Evolutionary conservation across 306 rosid genomes (phyloP).

Genomic region (Cicer chorassanicum): DNA sequence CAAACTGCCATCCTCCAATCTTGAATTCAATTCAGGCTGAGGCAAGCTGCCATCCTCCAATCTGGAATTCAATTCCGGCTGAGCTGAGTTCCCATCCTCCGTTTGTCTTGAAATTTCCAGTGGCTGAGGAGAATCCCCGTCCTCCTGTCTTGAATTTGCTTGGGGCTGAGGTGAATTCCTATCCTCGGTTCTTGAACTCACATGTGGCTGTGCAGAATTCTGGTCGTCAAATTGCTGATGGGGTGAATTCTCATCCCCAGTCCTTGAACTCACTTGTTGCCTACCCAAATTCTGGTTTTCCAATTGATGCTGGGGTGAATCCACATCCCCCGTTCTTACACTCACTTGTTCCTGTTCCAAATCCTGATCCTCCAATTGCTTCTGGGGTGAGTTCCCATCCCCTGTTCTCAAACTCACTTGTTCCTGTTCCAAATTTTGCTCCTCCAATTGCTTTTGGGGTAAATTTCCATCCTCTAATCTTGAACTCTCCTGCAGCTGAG

Average conservation of each 20-base stretch:
- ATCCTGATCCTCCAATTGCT: not conserved
- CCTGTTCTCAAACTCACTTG: not conserved
- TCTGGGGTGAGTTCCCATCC: not conserved
- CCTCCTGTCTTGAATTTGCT: not conserved
- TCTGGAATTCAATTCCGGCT: not conserved
- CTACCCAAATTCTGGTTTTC: constrained; percentile 4
- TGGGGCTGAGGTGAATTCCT: not conserved
- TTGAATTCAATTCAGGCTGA: not conserved
- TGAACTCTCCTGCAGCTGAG: not conserved
- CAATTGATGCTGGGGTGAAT: not conserved
- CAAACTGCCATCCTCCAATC: not conserved
- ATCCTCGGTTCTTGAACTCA: constrained; percentile 1
- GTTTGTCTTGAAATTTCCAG: too few relatives aligned
- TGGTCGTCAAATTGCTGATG: not conserved
- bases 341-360: not conserved
- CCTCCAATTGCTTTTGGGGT: not conserved
- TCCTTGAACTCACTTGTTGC: not conserved
- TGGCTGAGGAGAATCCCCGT: not conserved
- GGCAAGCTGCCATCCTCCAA: not conserved
- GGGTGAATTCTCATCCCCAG: not conserved
- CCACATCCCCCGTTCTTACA: not conserved
- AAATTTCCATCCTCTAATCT: not conserved
- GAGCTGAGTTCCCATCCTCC: not conserved
- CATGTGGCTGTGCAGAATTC: constrained; percentile 2
- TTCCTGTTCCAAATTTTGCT: not conserved